Conservation (phyloP, 345 rosid genomes). For the Psidium friedrichsthalianum region DNA sequence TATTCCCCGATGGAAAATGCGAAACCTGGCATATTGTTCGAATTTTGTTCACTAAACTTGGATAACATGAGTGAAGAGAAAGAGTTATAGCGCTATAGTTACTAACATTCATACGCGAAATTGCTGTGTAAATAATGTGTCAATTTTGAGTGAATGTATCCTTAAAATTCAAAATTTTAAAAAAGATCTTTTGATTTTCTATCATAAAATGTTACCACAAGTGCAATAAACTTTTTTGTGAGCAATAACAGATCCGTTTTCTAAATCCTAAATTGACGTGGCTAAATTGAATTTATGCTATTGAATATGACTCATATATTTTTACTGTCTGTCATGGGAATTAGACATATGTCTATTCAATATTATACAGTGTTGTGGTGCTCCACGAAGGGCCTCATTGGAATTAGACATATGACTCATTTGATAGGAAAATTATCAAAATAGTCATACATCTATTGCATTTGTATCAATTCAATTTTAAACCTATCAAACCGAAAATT, state of each 20-base stretch:
- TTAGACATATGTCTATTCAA: background rate
- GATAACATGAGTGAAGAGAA: background rate
- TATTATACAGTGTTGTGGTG: background rate
- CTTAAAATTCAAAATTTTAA: no score
- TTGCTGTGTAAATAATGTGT: background rate
- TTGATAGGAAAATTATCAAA: background rate
- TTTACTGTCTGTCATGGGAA: background rate
- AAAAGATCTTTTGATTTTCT: no score
- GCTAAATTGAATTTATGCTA: background rate
- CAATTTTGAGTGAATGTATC: no score
- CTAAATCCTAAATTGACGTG: background rate
- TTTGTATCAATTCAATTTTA: no score
- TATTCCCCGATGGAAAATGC: background rate
- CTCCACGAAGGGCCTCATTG: background rate
- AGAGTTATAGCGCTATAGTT: background rate
- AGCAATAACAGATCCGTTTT: no score
- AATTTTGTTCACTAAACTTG: background rate
- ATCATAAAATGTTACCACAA: no score
- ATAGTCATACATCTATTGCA: no score
- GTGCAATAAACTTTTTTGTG: no score
- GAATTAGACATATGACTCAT: background rate
- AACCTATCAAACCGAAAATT: no score
- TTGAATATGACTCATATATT: no score
- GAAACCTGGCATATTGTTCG: background rate
- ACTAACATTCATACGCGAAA: background rate